These are phyloP conservation scores for Stenocarpella maydis DNA, from an alignment of 2,329 filamentous ascomycete species.

Conservation along the genomic window DNA sequence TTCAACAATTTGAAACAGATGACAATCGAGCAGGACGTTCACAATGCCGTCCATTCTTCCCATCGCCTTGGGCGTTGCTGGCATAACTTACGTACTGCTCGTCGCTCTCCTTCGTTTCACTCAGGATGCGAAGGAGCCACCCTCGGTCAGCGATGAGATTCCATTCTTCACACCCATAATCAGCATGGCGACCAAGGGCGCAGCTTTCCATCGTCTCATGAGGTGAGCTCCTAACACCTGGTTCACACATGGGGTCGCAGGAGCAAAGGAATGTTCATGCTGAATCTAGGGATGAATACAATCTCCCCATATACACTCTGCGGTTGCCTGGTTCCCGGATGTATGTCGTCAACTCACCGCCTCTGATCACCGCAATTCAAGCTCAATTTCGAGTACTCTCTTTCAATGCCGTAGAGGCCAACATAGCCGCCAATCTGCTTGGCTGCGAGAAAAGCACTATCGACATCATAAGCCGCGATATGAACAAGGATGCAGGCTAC, in stretches of 20 bases:
- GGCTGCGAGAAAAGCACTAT: background rate
- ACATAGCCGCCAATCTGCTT: constrained; percentile 15
- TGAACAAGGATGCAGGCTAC: constrained; percentile 29
- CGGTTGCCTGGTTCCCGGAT: constrained; percentile 20
- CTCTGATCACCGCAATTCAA: constrained; percentile 15
- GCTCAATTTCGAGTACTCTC: constrained; percentile 14
- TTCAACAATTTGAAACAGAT: background rate
- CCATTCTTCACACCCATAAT: constrained; percentile 41
- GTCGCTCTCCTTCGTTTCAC: constrained; percentile 38
- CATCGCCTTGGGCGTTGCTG: constrained; percentile 30
- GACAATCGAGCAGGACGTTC: background rate
- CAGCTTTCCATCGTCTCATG: background rate
- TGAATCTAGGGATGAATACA: constrained; percentile 1
- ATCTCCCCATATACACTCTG: constrained; percentile 24
- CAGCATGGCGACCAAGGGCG: constrained; percentile 36
- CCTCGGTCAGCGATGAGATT: constrained; percentile 37
- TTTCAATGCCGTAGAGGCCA: constrained; percentile 20
- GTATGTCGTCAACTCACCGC: constrained; percentile 19
- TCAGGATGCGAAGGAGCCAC: constrained; percentile 40
- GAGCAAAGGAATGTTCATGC: background rate
- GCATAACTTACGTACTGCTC: constrained; percentile 39
- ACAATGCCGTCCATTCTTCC: constrained; percentile 24
- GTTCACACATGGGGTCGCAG: background rate
- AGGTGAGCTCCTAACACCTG: background rate
- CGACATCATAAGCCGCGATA: constrained; percentile 5